Conservation (phyloP, 805 yeast genomes). For the Hanseniaspora taiwanica region DNA sequence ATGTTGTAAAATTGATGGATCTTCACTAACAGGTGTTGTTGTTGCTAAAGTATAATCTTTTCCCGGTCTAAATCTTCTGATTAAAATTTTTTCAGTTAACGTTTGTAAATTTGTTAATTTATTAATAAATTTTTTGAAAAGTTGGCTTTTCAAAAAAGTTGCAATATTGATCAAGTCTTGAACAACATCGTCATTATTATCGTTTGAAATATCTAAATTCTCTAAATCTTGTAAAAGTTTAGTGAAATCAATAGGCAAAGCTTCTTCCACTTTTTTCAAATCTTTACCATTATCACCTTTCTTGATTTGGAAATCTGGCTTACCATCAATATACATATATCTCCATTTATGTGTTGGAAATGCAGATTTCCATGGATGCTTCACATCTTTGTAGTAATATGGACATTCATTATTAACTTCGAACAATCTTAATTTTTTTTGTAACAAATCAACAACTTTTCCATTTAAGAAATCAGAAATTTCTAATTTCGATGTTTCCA, state of each 20-base stretch:
- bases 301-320: constrained; percentile 21
- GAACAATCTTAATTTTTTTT: constrained; percentile 33
- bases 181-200: constrained; percentile 2
- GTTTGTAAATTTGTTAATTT: constrained; percentile 49
- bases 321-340: constrained; percentile 69
- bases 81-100: constrained; percentile 50
- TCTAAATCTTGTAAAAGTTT: constrained; percentile 19
- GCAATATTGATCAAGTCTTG: constrained; percentile 36
- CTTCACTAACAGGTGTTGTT: constrained; percentile 24
- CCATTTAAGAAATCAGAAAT: constrained; percentile 48
- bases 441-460: constrained; percentile 36
- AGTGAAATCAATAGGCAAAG: not conserved
- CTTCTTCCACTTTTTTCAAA: constrained; percentile 11
- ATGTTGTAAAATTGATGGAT: constrained; percentile 11
- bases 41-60: constrained; percentile 89
- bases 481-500: constrained; percentile 57
- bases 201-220: constrained; percentile 21
- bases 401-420: constrained; percentile 60
- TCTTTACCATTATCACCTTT: constrained; percentile 14
- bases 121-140: constrained; percentile 60
- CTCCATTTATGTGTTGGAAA: constrained; percentile 91
- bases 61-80: constrained; percentile 90
- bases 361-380: constrained; percentile 78
- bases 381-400: constrained; percentile 36
- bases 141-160: constrained; percentile 41